phyloP scores from a whole-genome alignment of 192 early-diverging fungal genomes.

The Coemansia erecta region DNA sequence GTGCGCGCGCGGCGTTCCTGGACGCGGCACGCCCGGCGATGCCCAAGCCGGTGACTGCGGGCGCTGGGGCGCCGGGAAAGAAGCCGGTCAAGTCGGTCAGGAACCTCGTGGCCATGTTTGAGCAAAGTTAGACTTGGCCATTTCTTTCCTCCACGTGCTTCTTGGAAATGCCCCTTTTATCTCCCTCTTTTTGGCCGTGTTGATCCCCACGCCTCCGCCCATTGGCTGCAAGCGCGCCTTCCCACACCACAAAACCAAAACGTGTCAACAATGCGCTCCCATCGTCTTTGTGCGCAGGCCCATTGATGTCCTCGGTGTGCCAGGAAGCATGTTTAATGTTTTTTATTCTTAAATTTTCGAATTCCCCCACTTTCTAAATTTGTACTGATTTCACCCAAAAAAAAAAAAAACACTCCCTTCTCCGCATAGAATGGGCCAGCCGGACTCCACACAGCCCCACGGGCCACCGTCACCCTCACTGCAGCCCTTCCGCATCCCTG shows the following conservation, averaged over 20 bases:
- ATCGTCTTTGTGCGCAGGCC: background rate
- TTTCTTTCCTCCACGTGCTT: background rate
- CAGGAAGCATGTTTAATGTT: background rate
- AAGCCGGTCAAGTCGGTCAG: conserved; percentile 36
- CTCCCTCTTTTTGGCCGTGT: too few species aligned
- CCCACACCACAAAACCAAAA: background rate
- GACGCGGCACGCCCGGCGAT: background rate
- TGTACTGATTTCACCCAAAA: background rate
- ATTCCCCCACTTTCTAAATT: background rate
- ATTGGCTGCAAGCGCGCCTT: background rate
- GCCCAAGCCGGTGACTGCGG: background rate
- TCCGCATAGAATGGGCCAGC: too few species aligned
- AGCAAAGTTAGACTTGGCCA: conserved; percentile 10
- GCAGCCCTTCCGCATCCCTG: conserved; percentile 40
- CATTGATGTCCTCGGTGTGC: background rate
- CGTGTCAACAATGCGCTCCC: background rate
- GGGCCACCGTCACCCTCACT: conserved; percentile 1
- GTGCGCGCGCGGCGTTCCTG: conserved; percentile 15
- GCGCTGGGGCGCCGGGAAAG: conserved; percentile 5
- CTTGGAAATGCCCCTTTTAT: background rate
- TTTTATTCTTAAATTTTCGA: background rate
- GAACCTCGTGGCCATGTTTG: conserved; percentile 49
- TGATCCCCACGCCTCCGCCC: too few species aligned
- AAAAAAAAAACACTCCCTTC: background rate
- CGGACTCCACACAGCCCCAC: background rate